Base-by-base conservation (phyloP, 2,329 filamentous ascomycete species). In the Nemania sp. region DNA sequence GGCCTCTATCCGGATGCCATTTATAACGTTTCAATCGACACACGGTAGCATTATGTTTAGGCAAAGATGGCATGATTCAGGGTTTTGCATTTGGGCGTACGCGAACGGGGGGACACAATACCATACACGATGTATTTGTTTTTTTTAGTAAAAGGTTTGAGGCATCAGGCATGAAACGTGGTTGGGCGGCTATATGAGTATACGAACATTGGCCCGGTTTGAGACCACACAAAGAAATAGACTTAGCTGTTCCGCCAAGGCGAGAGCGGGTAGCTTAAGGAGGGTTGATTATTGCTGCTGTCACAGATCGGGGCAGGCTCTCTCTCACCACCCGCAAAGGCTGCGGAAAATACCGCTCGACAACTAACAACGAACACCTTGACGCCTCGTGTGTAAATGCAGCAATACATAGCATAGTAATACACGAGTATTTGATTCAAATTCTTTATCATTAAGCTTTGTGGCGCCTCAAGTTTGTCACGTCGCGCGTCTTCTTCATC, bases 391-490 rank as follows among this genome's bases (percentile, higher is more conserved):
- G 42, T n/a, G 19, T 26, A 28, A 42, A 40, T 43, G 26, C 30
- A n/a, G n/a, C n/a, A n/a, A 34, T 9, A 40, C 36, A 23, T 20
- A 49, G 44, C 37, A 53, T 47, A 53, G 30, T 17, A 48, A 45
- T 53, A 48, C 26, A 48, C 17, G 5, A 53, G 24, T 53, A 56
- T 22, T 41, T 40, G 40, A 49, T 53, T 34, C 41, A 39, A 34
- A 20, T 43, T 37, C 40, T 17, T 47, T 24, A 51, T 19, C 22
- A 1, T 8, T 26, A n/a, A 14, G 3, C 11, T 9, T 2, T 14
- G 36, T 12, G 9, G 7, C 23, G 4, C 19, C 19, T 39, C 14
- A 12, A 14, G 15, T 36, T 17, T n/a, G 33, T 17, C 14, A 36
- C n/a, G 14, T 19, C 33, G 33, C 11, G n/a, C 14, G 33, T 19